Base-by-base conservation (phyloP, 331 rosid species). In the Stylosanthes scabra region DNA sequence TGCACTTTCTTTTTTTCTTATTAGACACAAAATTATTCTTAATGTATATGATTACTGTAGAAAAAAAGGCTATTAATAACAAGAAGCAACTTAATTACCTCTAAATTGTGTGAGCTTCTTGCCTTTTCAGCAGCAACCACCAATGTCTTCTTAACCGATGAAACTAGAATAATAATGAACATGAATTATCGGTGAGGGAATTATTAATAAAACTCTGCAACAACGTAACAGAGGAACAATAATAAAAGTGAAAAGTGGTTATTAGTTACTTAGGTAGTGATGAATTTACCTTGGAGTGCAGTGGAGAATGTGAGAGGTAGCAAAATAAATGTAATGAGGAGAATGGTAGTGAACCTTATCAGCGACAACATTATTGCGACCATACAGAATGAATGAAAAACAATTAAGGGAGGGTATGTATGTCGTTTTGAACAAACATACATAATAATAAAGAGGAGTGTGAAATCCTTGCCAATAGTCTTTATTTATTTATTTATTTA, bases 281-380 rank as follows among this genome's bases (percentile, higher is more conserved):
- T n/a, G n/a, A n/a, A n/a, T 0, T 20, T 20, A 20, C 90, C 90
- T 83, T 68, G 72, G 10, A 46, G 79, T 57, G 72, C 75, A 29
- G 4, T 70, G 57, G 87, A 76, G 78, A 56, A 60, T 61, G 74
- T 73, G 29, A 71, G 46, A 61, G 52, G 78, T 11, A 83, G 79
- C 80, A 83, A 45, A 46, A 66, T 15, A 50, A 84, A 37, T 45
- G 81, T n/a, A 9, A 82, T n/a, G 7, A 71, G 63, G 15, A 76
- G 50, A 71, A 83, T 46, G 82, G 16, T 41, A 54, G 62, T 29
- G 59, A 77, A 74, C 62, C 78, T 86, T 37, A n/a, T n/a, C n/a
- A 71, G 6, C 54, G 82, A 78, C 80, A 71, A 76, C 89, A 83
- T 88, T 56, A 54, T 63, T 65, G 55, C 59, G 56, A 64, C 40